Evolutionary conservation across 2,329 filamentous ascomycete species (phyloP), one percentile per base, ranked within the genome.

Genomic region (Xylariaceae sp.): DNA sequence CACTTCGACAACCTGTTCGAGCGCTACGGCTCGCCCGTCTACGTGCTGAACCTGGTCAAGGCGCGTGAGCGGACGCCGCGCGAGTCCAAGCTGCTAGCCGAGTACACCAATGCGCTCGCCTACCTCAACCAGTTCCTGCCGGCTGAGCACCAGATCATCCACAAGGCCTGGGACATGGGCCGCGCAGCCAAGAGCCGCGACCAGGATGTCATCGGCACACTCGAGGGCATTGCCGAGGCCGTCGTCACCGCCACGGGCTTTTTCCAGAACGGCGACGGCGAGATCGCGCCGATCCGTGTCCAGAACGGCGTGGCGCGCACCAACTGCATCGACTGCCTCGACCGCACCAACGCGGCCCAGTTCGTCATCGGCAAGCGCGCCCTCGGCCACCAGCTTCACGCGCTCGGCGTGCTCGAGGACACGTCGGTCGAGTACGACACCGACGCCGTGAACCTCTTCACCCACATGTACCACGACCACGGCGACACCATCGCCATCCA

Each of bases 141-240:
- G 0, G 62, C 70, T 2, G 80, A 80, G 36, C 86, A 89, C 52
- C 87, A 86, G 54, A 94, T 98, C 32, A 77, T 90, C 8, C 90
- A 98, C 57, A 87, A 92, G 49, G 88, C 90, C 3, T 98, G 92
- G 78, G 92, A 98, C 55, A 98, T 98, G 92, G 94, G 89, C 41
- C 75, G 92, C 38, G 90, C 92, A 5, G 87, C 90, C 13, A 98
- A 98, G 61, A 78, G 81, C 48, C 80, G 85, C 22, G 89, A 92
- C 37, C 84, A 93, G 50, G 89, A 98, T 61, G 92, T 98, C 3
- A 96, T 98, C 46, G 82, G 82, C 16, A 94, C 84, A 1, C 71
- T 98, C 3, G 92, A 98, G 57, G 70, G 72, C 34, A 94, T 96
- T 46, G 89, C 88, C 1, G 86, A 93, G 52, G 82, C 88, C 17